Base-by-base conservation (phyloP, 2,329 filamentous ascomycete genomes). In the Beauveria sp. region DNA sequence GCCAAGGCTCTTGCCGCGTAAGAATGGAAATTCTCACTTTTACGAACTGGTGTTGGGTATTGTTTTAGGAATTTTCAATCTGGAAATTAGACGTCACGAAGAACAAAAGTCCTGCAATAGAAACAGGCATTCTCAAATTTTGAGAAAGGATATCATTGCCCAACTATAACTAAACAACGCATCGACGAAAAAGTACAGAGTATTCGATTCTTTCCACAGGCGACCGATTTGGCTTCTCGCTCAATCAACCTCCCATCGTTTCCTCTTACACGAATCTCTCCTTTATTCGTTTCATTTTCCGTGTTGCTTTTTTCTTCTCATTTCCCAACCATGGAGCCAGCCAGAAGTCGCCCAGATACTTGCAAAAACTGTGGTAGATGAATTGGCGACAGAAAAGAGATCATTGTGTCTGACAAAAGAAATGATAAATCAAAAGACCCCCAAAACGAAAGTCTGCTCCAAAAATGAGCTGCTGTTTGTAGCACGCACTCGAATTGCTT, bases 1-100 rank as follows among this genome's bases (percentile, higher is more conserved):
- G 77, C 82, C 73, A 91, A 89, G 80, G 88, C 89, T 2, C 77
- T 91, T 65, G 83, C 76, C 43, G 67, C 74, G 60, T 78, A 69
- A 45, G 5, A 3, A 38, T 38, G 14, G 12, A 14, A 5, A 38
- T 38, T 38, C 14, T 16, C 5, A 14, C 14, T 16, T 5, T 38
- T 2, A 38, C 34, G 28, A 59, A 51, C 3, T 16, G 16, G 30
- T 40, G 45, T 58, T 58, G 55, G 34, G 8, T 20, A 42, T 58
- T 42, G 34, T 18, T 58, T 58, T 49, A 47, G 10, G 12, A 2
- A 43, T 28, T 43, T 20, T n/a, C 22, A 2, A 55, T 30, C 5
- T 20, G 42, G 54, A 16, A 22, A 40, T 38, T 14, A 1, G 1
- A 38, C 12, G 12, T 16, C 26, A 20, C 20, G 9, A 34, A n/a